Evolutionary conservation across 2,329 filamentous ascomycete species (phyloP), one percentile per base, ranked within the genome.

Genomic region (Aspergillus sp.): DNA sequence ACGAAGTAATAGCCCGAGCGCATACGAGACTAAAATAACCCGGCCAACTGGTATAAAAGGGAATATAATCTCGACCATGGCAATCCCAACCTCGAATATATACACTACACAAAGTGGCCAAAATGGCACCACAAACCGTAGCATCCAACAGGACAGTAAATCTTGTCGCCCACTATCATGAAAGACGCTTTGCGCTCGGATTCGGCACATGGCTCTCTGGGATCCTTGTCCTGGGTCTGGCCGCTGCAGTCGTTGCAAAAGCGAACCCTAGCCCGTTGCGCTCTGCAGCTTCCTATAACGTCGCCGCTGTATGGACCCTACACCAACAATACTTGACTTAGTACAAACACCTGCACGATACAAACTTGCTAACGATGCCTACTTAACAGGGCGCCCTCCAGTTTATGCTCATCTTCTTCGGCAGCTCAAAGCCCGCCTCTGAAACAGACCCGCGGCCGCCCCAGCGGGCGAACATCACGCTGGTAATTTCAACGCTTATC

Each of bases 181-280:
- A 45, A 17, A 44, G 42, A 26, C 41, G 41, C 3, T n/a, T 30
- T 8, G 18, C 48, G 3, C 18, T 13, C 4, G 48, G 30, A 4
- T 38, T 47, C 12, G 42, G 39, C 2, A 13, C 47, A 30, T 51
- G 41, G 48, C 41, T 56, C n/a, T 44, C 32, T 4, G 48, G 20
- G 7, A 51, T 56, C 45, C 17, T 56, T 2, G 48, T 56, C 15
- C 45, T 52, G 13, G 54, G 54, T 3, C 32, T 47, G 20, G 39
- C 41, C 24, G 54, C 47, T 20, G 48, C 48, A 15, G 20, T 56
- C 24, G 43, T 56, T 17, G 48, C 54, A 24, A 56, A 44, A 45
- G 38, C 54, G 13, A 13, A 39, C 13, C 12, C n/a, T 43, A 42
- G 54, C 17, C 34, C 54, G 2, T 17, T 56, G 41, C 48, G 54